A percentile compares a stretch with the other conserved stretches of the same genome.
Evolutionary conservation across 108 stramenopile species (phyloP).

Genomic region (Nitzschia sp.): DNA sequence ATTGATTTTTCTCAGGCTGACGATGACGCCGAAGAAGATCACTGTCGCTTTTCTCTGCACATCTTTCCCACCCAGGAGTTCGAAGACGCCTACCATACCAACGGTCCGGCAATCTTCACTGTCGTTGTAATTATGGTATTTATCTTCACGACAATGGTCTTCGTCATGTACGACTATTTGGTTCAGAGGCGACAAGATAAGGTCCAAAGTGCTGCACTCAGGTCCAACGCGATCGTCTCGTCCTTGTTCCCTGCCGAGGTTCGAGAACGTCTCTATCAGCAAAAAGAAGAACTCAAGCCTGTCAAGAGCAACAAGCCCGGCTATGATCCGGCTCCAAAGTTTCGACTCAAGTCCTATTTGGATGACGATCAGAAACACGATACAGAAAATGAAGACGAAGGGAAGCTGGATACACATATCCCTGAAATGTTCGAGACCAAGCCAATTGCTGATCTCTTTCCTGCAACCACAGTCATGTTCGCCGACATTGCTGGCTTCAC

Average conservation of each 20-base stretch:
- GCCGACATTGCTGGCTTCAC: slow-evolving; percentile 63
- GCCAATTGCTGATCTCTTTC: slow-evolving; percentile 74
- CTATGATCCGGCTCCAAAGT: slow-evolving; percentile 31
- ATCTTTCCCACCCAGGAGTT: slow-evolving; percentile 55
- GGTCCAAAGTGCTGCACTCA: slow-evolving; percentile 19
- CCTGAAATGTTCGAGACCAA: slow-evolving; percentile 24
- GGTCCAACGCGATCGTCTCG: slow-evolving; percentile 50
- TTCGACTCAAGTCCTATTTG: slow-evolving; percentile 18
- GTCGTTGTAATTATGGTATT: slow-evolving; percentile 2
- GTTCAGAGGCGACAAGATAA: slow-evolving; percentile 17
- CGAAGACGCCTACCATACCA: slow-evolving; percentile 35
- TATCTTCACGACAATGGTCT: neutral
- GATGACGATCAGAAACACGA: neutral
- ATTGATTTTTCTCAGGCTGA: slow-evolving; percentile 27
- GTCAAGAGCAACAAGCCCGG: neutral
- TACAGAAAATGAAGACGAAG: neutral
- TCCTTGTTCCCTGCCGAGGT: slow-evolving; percentile 55
- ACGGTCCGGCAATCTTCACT: neutral
- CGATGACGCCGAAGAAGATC: slow-evolving; percentile 24
- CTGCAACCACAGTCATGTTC: slow-evolving; percentile 75
- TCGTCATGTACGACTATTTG: slow-evolving; percentile 12
- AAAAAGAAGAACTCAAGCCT: slow-evolving; percentile 9
- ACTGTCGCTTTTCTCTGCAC: slow-evolving; percentile 1
- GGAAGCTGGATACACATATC: neutral
- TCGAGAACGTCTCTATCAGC: slow-evolving; percentile 52